Percentiles rank a stretch among this genome's conserved stretches.
Evolutionary conservation across 768 basidiomycete genomes (phyloP).

Genomic region (Collybia mongolica): DNA sequence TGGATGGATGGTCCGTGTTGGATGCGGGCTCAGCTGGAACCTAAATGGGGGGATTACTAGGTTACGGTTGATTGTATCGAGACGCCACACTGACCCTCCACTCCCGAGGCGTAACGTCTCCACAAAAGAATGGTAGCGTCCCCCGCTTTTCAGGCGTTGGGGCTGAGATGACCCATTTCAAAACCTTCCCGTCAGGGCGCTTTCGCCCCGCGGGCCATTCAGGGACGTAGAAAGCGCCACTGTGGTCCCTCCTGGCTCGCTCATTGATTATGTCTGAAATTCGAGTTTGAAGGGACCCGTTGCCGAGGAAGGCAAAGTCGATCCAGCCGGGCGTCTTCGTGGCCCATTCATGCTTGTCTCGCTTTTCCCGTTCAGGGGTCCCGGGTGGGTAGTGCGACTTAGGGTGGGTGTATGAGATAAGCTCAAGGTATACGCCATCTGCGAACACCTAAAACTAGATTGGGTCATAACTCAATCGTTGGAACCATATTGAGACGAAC

Average conservation of each 20-base stretch:
- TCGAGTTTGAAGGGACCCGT: slow-evolving; percentile 32
- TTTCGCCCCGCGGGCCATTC: slow-evolving; percentile 56
- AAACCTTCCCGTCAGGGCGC: slow-evolving; percentile 49
- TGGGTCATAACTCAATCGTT: background rate
- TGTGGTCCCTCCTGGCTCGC: slow-evolving; percentile 39
- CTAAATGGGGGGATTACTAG: slow-evolving; percentile 21
- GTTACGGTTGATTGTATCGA: background rate
- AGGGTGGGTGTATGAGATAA: slow-evolving; percentile 64
- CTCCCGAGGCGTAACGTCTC: slow-evolving; percentile 62
- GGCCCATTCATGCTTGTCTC: slow-evolving; percentile 55
- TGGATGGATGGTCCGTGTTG: slow-evolving; percentile 50
- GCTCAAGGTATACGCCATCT: slow-evolving; percentile 66
- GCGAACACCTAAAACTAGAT: slow-evolving; percentile 38
- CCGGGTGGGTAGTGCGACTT: slow-evolving; percentile 50
- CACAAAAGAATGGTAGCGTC: slow-evolving; percentile 68
- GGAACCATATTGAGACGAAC: slow-evolving; percentile 29
- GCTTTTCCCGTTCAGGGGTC: slow-evolving; percentile 40
- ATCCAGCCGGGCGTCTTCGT: slow-evolving; percentile 60
- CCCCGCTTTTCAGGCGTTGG: slow-evolving; percentile 29
- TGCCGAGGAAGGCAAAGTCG: slow-evolving; percentile 63
- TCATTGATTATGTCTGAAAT: slow-evolving; percentile 56
- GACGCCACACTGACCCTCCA: slow-evolving; percentile 46
- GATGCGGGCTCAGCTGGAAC: slow-evolving; percentile 48
- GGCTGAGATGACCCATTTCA: slow-evolving; percentile 59
- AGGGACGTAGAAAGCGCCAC: slow-evolving; percentile 36